Evolutionary conservation across 2,329 filamentous ascomycete genomes (phyloP), one percentile per base, ranked within the genome.

Genomic region (Colletotrichum neosansevieriae): DNA sequence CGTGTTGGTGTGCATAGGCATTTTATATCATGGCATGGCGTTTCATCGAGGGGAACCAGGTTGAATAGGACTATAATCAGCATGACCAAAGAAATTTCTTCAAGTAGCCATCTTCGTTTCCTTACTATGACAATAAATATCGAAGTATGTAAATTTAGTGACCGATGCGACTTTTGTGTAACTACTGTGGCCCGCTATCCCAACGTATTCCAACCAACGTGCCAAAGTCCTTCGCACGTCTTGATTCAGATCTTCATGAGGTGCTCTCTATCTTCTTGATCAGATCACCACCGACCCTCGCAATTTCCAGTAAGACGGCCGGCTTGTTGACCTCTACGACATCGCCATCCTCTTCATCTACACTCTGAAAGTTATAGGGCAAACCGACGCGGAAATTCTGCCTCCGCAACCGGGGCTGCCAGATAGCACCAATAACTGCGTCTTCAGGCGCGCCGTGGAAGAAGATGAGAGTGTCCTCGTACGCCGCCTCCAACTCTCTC

Each of bases 221-320:
- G 6, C 7, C 2, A 49, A 50, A 49, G 5, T n/a, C 15, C 11
- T 38, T 29, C 24, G 44, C 29, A 63, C 38, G 4, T 24, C n/a
- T 54, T 42, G 13, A 13, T 36, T 6, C 49, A 19, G 15, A 24
- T 15, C 15, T 29, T 13, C 73, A 34, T 74, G 56, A 57, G 72
- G 4, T 74, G 69, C 76, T 79, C 74, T 94, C 89, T 63, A 95
- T 88, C 74, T 79, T 87, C 72, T 88, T 85, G 51, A 97, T 84
- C 78, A 97, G 75, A 66, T 90, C 86, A 1, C 88, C 89, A 9
- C 89, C 89, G 45, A 91, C 82, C 70, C 89, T 87, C 47, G 88
- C 88, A 77, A 97, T 93, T 80, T 96, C 93, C 36, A 88, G 83
- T 58, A 94, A 74, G 5, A 96, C 88, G 0, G 86, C 90, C 47